These are phyloP conservation scores for Yarrowia hollandica DNA, from an alignment of 805 yeast species.

Conservation along the genomic window DNA sequence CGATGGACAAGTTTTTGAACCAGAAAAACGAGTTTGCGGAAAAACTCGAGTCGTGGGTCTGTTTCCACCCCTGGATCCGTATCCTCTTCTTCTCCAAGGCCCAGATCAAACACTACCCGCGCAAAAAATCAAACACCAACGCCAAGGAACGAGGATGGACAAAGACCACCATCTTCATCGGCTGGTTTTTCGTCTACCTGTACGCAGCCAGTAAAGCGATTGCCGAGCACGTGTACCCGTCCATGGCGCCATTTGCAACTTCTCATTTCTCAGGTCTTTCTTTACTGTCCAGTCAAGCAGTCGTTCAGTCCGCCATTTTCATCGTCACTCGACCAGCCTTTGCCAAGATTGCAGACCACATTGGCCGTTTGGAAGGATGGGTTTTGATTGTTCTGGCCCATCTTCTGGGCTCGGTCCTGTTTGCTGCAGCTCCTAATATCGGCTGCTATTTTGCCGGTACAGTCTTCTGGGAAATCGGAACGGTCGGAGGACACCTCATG, in stretches of 20 bases:
- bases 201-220: conserved; percentile 3
- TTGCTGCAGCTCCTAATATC: conserved; percentile 3
- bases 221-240: background rate
- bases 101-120: conserved; percentile 13
- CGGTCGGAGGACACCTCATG: conserved; percentile 21
- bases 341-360: conserved; percentile 18
- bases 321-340: conserved; percentile 8
- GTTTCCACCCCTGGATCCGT: conserved; percentile 9
- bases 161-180: background rate
- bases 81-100: conserved; percentile 2
- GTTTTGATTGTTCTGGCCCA: background rate
- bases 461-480: conserved; percentile 13
- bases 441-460: conserved; percentile 13
- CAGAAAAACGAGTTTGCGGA: background rate
- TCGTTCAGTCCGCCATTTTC: background rate
- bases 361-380: conserved; percentile 21
- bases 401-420: background rate
- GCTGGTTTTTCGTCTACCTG: conserved; percentile 15
- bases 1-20: background rate
- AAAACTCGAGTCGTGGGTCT: background rate
- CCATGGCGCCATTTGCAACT: conserved; percentile 13
- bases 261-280: conserved; percentile 5
- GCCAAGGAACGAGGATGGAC: conserved; percentile 28
- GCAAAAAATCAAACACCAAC: background rate
- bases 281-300: background rate